These are phyloP conservation scores for Phlyctochytrium arcticum DNA, from an alignment of 192 early-diverging fungal genomes.

Conservation along the genomic window DNA sequence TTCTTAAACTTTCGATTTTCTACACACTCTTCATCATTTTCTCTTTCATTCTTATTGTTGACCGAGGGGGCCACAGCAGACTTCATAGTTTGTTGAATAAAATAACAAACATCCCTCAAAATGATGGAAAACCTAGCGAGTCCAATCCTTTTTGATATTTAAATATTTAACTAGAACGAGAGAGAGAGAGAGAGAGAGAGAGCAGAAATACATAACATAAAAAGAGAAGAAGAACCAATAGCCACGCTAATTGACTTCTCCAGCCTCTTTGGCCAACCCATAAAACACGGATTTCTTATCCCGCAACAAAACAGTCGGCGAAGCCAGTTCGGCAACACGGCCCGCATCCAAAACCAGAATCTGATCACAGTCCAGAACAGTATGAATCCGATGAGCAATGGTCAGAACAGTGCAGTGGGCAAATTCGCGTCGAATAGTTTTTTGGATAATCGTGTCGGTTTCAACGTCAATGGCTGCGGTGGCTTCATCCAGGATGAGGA, in stretches of 20 bases:
- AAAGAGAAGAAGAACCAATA: too few relatives aligned
- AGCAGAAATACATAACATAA: too few relatives aligned
- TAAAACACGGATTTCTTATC: conserved; percentile 58
- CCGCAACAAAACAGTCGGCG: conserved; percentile 44
- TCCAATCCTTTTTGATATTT: too few relatives aligned
- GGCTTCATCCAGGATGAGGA: conserved; percentile 87
- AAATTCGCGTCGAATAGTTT: conserved; percentile 70
- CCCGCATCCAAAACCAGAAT: conserved; percentile 62
- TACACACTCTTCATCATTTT: too few relatives aligned
- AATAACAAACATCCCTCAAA: too few relatives aligned
- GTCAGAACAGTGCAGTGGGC: conserved; percentile 72
- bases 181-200: too few relatives aligned
- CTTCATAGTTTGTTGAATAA: too few relatives aligned
- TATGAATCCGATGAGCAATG: conserved; percentile 81
- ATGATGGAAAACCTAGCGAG: too few relatives aligned
- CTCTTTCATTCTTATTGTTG: too few relatives aligned
- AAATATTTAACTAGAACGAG: too few relatives aligned
- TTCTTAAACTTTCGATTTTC: too few relatives aligned
- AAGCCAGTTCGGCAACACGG: conserved; percentile 52
- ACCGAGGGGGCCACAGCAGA: too few relatives aligned
- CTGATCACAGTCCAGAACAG: conserved; percentile 31
- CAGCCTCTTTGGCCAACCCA: conserved; percentile 59
- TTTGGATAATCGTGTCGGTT: conserved; percentile 68
- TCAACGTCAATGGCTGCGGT: conserved; percentile 66
- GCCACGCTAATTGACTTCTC: conserved; percentile 19